Evolutionary conservation across 176 grass and related monocot genomes (phyloP), one percentile per base, ranked within the genome.

Genomic region (Rhynchospora pubera): DNA sequence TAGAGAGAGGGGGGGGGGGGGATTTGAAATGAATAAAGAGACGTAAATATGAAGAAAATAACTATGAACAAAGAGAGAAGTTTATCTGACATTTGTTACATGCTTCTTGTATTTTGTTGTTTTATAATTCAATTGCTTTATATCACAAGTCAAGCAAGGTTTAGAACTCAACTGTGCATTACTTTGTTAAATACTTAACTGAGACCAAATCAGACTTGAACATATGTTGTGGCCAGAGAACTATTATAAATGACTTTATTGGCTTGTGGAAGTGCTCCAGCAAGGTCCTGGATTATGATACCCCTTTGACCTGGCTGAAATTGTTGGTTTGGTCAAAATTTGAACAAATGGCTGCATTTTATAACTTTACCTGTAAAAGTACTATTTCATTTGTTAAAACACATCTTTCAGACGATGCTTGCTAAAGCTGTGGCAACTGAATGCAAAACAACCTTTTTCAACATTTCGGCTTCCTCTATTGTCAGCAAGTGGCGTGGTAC

Each of bases 391-490:
- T 65, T 46, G 55, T 81, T 32, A 47, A 55, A 18, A 76, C 72
- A 77, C 80, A 86, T 74, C 50, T 85, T 90, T 82, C 63, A 98
- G 95, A 98, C 95, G 19, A 98, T 98, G 95, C 92, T 94, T 81
- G 95, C 92, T 51, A 98, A 98, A 88, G 92, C 95, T 85, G 95
- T 98, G 62, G 92, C 92, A 85, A 91, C 95, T 32, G 95, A 98
- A 62, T 98, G 95, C 90, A 94, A 93, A 60, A 98, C 90, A 11
- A 98, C 90, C 3, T 98, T 98, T 86, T 98, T 98, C 90, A 94
- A 98, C 57, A 98, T 98, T 85, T 98, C 95, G 69, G 92, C 95
- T 14, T 98, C 92, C 21, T 98, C 92, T 75, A 88, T 98, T 84
- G 92, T 98, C 64, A 98, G 92, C 79, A 98, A 98, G 82, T 98